Percentiles rank a stretch among this genome's conserved stretches.
phyloP scores from a whole-genome alignment of 768 basidiomycete genomes.

The Calvatia gigantea region DNA sequence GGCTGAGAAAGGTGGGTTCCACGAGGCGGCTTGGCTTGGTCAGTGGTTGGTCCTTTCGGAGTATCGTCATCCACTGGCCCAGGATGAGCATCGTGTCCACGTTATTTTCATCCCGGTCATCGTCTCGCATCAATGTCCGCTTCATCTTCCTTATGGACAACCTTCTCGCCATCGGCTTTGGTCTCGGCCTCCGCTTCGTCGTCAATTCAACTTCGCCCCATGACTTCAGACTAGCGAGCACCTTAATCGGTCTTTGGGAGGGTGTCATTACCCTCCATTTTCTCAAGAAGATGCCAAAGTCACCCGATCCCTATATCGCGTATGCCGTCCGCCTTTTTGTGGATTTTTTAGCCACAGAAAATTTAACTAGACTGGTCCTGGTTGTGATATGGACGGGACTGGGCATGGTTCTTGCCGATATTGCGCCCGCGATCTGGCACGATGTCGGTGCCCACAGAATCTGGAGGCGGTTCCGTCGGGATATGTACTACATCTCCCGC shows the following conservation, averaged over 20 bases:
- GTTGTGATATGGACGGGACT: slow-evolving; percentile 39
- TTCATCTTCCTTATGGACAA: slow-evolving; percentile 56
- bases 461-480: slow-evolving; percentile 39
- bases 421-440: slow-evolving; percentile 36
- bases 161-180: slow-evolving; percentile 63
- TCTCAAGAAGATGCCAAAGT: slow-evolving; percentile 58
- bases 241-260: slow-evolving; percentile 77
- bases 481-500: slow-evolving; percentile 33
- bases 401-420: slow-evolving; percentile 40
- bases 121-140: slow-evolving; percentile 31
- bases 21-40: neutral
- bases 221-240: slow-evolving; percentile 52
- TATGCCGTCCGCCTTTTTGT: slow-evolving; percentile 67
- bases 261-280: slow-evolving; percentile 74
- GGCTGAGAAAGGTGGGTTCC: neutral
- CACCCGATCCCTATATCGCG: slow-evolving; percentile 67
- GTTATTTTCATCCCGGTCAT: slow-evolving; percentile 28
- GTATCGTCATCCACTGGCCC: neutral
- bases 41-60: neutral
- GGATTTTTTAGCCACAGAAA: slow-evolving; percentile 66
- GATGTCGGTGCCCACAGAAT: slow-evolving; percentile 33
- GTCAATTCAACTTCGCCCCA: slow-evolving; percentile 49
- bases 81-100: slow-evolving; percentile 35
- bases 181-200: slow-evolving; percentile 62
- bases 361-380: slow-evolving; percentile 31